A percentile compares a stretch with the other conserved stretches of the same genome.
Evolutionary conservation across 768 basidiomycete species (phyloP).

Genomic region (Xerocomellus chrysenteron): DNA sequence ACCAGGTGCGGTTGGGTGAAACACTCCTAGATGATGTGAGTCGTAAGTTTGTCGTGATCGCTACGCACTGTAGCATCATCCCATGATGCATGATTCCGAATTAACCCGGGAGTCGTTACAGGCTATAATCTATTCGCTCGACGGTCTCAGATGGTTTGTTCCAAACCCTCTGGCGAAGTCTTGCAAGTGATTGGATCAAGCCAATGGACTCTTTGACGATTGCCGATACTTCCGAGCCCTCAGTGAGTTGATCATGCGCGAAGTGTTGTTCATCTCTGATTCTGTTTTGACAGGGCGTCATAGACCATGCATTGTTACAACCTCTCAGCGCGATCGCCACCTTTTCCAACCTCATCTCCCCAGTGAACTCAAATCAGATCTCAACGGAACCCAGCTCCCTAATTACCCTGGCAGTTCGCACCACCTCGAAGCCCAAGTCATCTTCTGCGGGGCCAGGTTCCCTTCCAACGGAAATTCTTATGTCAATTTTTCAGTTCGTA

Average conservation of each 20-base stretch:
- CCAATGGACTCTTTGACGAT: background rate
- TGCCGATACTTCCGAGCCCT: background rate
- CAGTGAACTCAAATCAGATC: background rate
- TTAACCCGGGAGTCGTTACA: background rate
- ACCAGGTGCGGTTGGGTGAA: background rate
- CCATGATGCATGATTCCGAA: background rate
- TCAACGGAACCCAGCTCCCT: background rate
- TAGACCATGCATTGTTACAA: background rate
- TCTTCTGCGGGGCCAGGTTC: background rate
- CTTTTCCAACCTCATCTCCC: background rate
- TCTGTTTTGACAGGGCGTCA: background rate
- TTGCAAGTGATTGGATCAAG: background rate
- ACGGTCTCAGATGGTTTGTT: background rate
- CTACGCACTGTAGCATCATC: background rate
- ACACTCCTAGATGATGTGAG: background rate
- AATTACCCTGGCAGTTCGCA: too few species aligned
- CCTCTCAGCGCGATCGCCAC: background rate
- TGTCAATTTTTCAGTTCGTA: conserved; percentile 1
- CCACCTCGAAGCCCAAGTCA: background rate
- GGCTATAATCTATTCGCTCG: background rate
- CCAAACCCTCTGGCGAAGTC: too few species aligned
- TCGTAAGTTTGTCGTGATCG: background rate
- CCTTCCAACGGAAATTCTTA: conserved; percentile 7
- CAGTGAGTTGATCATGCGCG: background rate
- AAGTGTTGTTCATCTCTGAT: background rate